These are phyloP conservation scores for Sugiyamaella neomexicana DNA, from an alignment of 1,139 yeast species.

Conservation along the genomic window DNA sequence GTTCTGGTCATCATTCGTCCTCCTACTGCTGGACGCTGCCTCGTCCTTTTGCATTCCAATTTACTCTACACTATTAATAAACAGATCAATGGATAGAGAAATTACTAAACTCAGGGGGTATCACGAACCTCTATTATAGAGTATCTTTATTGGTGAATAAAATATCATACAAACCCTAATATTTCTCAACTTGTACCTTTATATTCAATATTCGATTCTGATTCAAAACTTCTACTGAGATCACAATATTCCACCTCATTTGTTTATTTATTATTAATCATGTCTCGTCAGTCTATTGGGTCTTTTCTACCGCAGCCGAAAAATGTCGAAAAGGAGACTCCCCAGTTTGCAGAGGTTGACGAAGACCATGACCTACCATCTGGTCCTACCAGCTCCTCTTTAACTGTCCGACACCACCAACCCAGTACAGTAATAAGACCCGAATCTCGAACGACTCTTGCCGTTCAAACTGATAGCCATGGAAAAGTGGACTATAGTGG, in stretches of 20 bases:
- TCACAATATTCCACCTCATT: too few relatives aligned
- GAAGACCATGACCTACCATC: neutral
- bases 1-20: neutral
- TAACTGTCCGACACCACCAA: neutral
- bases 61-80: too few relatives aligned
- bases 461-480: conserved; percentile 36
- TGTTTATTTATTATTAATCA: conserved; percentile 6
- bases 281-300: conserved; percentile 13
- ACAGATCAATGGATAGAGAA: too few relatives aligned
- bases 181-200: neutral
- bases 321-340: conserved; percentile 11
- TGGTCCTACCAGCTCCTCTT: neutral
- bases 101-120: neutral
- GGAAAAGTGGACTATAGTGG: conserved; percentile 41
- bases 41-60: too few relatives aligned
- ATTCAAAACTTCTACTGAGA: neutral
- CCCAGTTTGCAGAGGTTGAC: conserved; percentile 7
- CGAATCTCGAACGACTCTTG: neutral
- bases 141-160: neutral
- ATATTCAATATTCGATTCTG: neutral
- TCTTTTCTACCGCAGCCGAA: conserved; percentile 16
- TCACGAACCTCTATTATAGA: neutral
- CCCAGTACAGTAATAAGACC: neutral
- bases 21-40: neutral
- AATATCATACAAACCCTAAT: conserved; percentile 12